Percentiles rank a stretch among this genome's conserved stretches.
These are phyloP conservation scores for Ceratocystis cubensis DNA, from an alignment of 2,329 filamentous ascomycete species.

Conservation along the genomic window DNA sequence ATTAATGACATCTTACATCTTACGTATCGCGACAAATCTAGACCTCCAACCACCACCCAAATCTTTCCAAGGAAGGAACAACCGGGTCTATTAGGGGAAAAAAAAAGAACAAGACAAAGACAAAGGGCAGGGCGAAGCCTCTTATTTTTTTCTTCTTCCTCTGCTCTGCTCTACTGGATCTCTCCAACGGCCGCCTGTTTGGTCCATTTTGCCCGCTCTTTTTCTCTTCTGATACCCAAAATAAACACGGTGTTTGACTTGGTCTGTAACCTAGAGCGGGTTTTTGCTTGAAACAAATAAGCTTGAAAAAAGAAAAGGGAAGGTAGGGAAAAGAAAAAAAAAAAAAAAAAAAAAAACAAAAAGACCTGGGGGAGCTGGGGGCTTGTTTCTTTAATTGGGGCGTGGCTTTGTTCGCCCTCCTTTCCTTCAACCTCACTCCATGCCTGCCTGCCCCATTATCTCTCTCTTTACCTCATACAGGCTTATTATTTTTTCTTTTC, in stretches of 20 bases:
- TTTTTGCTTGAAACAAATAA: conserved; percentile 12
- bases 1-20: neutral
- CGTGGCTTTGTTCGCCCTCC: neutral
- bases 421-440: neutral
- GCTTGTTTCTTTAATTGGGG: neutral
- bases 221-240: neutral
- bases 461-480: neutral
- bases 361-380: neutral
- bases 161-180: neutral
- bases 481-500: neutral
- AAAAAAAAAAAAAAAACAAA: neutral
- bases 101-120: neutral
- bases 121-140: neutral
- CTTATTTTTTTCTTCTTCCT: neutral
- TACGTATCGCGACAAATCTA: neutral
- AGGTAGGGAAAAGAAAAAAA: neutral
- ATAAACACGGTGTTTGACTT: conserved; percentile 6
- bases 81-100: neutral
- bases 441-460: neutral
- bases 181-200: too few species aligned
- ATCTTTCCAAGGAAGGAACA: neutral
- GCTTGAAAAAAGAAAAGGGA: conserved; percentile 1
- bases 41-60: neutral
- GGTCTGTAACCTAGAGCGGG: conserved; percentile 4
- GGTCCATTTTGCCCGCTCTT: too few species aligned